phyloP scores from a whole-genome alignment of 1,284 basidiomycete species.

The Porodaedalea pini region DNA sequence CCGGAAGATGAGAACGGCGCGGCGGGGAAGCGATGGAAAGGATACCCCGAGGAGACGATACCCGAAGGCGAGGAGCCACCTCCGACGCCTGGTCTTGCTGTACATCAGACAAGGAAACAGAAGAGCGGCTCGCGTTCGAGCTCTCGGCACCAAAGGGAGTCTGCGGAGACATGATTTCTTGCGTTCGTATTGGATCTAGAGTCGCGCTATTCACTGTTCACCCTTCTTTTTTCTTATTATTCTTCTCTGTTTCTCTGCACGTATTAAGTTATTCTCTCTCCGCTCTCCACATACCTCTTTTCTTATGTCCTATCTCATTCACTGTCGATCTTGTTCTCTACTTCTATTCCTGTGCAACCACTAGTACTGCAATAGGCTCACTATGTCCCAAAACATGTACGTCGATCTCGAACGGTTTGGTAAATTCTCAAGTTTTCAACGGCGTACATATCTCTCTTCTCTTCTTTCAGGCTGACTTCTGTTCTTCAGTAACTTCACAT shows the following conservation, averaged over 20 bases:
- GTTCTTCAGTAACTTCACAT: too few species aligned
- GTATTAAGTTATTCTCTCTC: neutral
- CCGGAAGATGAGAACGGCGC: constrained; percentile 35
- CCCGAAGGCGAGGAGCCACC: constrained; percentile 24
- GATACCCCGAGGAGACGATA: constrained; percentile 24
- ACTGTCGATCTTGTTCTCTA: neutral
- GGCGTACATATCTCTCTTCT: neutral
- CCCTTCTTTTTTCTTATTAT: neutral
- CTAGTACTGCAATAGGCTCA: neutral
- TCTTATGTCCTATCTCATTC: neutral
- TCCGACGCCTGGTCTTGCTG: constrained; percentile 17
- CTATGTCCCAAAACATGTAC: neutral
- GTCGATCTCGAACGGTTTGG: neutral
- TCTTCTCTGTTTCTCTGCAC: neutral
- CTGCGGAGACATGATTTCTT: constrained; percentile 6
- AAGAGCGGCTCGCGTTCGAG: constrained; percentile 10
- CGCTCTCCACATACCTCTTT: neutral
- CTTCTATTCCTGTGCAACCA: neutral
- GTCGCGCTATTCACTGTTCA: neutral
- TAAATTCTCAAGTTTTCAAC: neutral
- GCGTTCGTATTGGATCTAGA: neutral
- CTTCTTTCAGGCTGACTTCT: too few species aligned
- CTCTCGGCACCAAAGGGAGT: constrained; percentile 8
- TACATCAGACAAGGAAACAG: neutral
- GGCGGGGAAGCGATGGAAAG: constrained; percentile 11